phyloP scores from a whole-genome alignment of 2,329 filamentous ascomycete species.

The Diaporthe australafricana region DNA sequence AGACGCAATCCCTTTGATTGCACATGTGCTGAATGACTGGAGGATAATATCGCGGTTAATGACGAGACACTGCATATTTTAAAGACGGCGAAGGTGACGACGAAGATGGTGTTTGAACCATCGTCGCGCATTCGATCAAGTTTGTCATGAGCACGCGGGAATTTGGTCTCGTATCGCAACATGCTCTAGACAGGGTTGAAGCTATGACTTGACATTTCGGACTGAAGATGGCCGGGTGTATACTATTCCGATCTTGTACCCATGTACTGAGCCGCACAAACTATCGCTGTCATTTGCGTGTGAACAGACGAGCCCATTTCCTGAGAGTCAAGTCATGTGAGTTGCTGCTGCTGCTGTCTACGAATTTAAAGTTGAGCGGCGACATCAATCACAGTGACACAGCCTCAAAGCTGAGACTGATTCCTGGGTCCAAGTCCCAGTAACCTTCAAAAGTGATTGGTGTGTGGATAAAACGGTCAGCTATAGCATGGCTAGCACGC shows the following conservation, averaged over 20 bases:
- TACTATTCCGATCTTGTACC: not conserved
- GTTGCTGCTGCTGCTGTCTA: too few species aligned
- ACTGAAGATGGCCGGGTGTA: too few species aligned
- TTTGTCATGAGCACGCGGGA: not conserved
- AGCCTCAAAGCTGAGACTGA: not conserved
- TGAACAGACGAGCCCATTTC: not conserved
- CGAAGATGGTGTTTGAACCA: too few species aligned
- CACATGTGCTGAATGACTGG: too few species aligned
- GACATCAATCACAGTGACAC: too few species aligned
- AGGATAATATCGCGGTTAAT: not conserved
- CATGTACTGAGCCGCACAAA: too few species aligned
- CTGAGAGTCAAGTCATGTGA: not conserved
- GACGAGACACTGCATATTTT: not conserved
- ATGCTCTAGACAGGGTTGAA: not conserved
- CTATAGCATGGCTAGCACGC: not conserved
- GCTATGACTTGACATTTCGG: not conserved
- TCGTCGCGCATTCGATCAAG: not conserved
- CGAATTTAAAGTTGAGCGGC: too few species aligned
- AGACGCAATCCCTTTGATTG: not conserved
- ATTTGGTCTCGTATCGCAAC: rapidly evolving
- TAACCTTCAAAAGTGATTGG: not conserved
- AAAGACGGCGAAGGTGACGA: not conserved
- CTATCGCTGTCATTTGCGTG: not conserved
- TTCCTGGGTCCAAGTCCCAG: not conserved
- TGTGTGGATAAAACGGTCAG: not conserved